Conservation (phyloP, 228 moss, liverwort and hornwort genomes). For the Sphagnum magellanicum region DNA sequence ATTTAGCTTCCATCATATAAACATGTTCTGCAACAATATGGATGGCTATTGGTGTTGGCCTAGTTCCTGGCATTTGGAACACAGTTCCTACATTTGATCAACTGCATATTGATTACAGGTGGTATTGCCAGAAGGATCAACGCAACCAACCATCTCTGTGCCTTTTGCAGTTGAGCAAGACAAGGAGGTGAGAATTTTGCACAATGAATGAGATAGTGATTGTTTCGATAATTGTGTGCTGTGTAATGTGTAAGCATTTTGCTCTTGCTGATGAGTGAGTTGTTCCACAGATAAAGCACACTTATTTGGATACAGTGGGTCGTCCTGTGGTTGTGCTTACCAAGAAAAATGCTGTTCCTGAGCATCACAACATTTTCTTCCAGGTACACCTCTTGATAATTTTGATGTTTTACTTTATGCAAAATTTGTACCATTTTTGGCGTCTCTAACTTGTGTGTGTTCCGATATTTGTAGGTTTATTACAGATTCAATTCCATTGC, state of each 20-base stretch:
- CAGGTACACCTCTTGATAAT: conserved; percentile 25
- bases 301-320: conserved; percentile 89
- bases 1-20: no score
- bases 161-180: conserved; percentile 52
- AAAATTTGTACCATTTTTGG: no score
- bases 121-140: conserved; percentile 78
- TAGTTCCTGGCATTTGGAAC: no score
- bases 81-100: no score
- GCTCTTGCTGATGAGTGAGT: not conserved
- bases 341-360: conserved; percentile 65
- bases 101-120: conserved; percentile 16
- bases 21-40: no score
- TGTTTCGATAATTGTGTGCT: no score
- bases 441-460: not conserved
- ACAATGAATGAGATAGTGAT: no score
- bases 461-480: conserved; percentile 23
- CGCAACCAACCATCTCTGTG: conserved; percentile 37
- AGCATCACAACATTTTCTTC: conserved; percentile 78
- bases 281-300: conserved; percentile 47
- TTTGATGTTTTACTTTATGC: no score
- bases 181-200: conserved; percentile 24
- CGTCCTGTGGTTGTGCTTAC: conserved; percentile 66
- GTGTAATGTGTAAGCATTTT: not conserved
- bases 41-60: no score
- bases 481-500: conserved; percentile 69